phyloP scores from a whole-genome alignment of 2,329 filamentous ascomycete genomes.

The Ophiostoma himal-ulmi region DNA sequence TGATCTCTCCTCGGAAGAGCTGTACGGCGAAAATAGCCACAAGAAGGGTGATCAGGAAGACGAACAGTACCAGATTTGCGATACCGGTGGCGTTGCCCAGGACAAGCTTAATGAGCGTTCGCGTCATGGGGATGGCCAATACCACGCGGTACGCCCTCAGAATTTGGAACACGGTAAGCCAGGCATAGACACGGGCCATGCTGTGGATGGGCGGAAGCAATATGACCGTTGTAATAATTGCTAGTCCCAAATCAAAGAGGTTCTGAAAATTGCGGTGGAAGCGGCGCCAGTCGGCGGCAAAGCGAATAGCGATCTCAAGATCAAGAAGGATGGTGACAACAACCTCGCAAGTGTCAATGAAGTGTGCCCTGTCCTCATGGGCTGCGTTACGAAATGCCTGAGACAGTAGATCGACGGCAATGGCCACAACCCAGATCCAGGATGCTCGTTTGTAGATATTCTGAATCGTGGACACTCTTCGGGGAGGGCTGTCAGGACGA shows the following conservation, averaged over 20 bases:
- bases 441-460: conserved; percentile 66
- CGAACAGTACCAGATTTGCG: conserved; percentile 88
- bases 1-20: conserved; percentile 82
- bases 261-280: conserved; percentile 74
- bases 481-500: conserved; percentile 37
- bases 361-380: conserved; percentile 59
- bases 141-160: conserved; percentile 88
- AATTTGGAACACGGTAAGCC: conserved; percentile 90
- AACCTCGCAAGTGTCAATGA: conserved; percentile 69
- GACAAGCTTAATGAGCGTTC: conserved; percentile 79
- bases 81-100: conserved; percentile 89
- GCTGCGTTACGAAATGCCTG: conserved; percentile 70
- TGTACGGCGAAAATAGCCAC: conserved; percentile 90
- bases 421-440: conserved; percentile 73
- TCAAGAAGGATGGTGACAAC: conserved; percentile 72
- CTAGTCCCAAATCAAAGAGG: conserved; percentile 72
- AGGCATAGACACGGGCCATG: conserved; percentile 68
- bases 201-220: conserved; percentile 73
- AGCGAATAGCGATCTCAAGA: conserved; percentile 74
- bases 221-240: conserved; percentile 75
- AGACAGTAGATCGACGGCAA: conserved; percentile 71
- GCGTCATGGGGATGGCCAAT: conserved; percentile 77
- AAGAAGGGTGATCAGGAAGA: conserved; percentile 91
- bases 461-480: conserved; percentile 52
- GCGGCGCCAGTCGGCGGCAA: conserved; percentile 69